Base-by-base conservation (phyloP, 148 eudicot genomes). In the Nepenthes gracilis region DNA sequence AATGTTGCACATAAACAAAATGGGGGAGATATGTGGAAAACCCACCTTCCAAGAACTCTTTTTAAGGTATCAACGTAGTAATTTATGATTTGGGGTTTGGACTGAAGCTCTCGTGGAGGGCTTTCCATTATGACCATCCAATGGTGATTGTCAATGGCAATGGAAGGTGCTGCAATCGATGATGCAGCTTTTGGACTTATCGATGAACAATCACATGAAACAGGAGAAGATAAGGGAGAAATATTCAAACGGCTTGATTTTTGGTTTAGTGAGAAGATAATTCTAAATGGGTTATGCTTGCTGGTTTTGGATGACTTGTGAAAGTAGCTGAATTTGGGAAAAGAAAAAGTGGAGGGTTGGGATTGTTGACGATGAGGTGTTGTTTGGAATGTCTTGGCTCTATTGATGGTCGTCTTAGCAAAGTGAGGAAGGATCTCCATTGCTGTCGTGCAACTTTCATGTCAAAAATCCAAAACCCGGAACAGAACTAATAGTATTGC, bases 81-180 rank as follows among this genome's bases (percentile, higher is more conserved):
- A 70, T 82, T 78, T 48, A 80, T 57, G 32, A 81, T 64, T 58
- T 77, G 60, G 36, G 75, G 51, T 66, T 75, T 81, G 35, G 87
- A 67, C 59, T 47, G 64, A 45, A 66, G 8, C 49, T 64, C 74
- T 48, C 51, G 40, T 8, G 79, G 74, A 52, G 93, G 90, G 10
- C 71, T 64, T 60, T 84, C 80, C 75, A 77, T 64, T 49, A 67
- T 61, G 51, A 89, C 87, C 72, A 81, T 75, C 97, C 97, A 89
- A 35, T 72, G 71, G 2, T 35, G 58, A 55, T 8, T 33, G 36
- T 13, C 58, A 35, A 8, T 35, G 37, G 11, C 58, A 32, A 35
- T 33, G 36, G 58, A 55, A 23, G 57, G 35, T 33, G 34, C 33
- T n/a, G 57, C 57, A 4, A 36, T 33, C 13, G 58, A 55, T 55